phyloP scores from a whole-genome alignment of 140 eudicot species.

The Ambrosia hybrid region DNA sequence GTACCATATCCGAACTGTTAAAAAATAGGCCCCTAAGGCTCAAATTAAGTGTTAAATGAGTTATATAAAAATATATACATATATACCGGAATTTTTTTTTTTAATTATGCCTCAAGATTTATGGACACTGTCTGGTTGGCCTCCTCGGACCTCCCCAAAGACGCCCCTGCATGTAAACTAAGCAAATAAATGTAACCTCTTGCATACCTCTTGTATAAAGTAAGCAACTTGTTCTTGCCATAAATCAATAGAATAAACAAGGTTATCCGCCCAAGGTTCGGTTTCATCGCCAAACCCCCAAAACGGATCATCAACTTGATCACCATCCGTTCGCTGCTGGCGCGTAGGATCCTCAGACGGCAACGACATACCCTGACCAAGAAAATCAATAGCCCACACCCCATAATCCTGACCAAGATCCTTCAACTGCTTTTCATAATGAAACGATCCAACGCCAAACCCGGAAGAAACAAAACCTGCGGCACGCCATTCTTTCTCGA shows the following conservation, averaged over 20 bases:
- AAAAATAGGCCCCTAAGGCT: too few species aligned
- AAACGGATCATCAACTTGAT: slow-evolving; percentile 29
- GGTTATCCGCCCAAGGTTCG: slow-evolving; percentile 88
- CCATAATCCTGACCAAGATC: slow-evolving; percentile 89
- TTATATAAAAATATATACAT: too few species aligned
- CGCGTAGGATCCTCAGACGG: slow-evolving; percentile 80
- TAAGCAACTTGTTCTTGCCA: slow-evolving; percentile 92
- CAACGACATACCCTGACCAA: slow-evolving; percentile 95
- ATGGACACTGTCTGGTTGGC: too few species aligned
- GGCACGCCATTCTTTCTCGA: slow-evolving; percentile 57
- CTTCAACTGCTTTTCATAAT: slow-evolving; percentile 85
- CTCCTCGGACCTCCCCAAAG: too few species aligned
- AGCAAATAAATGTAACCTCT: background rate
- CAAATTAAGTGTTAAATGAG: too few species aligned
- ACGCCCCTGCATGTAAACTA: too few species aligned
- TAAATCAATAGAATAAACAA: slow-evolving; percentile 84
- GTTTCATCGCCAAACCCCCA: slow-evolving; percentile 96
- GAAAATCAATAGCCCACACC: slow-evolving; percentile 86
- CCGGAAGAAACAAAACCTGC: slow-evolving; percentile 83
- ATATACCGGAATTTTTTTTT: too few species aligned
- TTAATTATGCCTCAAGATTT: too few species aligned
- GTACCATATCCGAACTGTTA: too few species aligned
- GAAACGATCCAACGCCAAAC: slow-evolving; percentile 97
- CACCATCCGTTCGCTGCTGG: slow-evolving; percentile 4
- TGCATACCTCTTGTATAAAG: slow-evolving; percentile 80